Conservation (phyloP, 2,329 filamentous ascomycete genomes). For the Paramyrothecium roridum region DNA sequence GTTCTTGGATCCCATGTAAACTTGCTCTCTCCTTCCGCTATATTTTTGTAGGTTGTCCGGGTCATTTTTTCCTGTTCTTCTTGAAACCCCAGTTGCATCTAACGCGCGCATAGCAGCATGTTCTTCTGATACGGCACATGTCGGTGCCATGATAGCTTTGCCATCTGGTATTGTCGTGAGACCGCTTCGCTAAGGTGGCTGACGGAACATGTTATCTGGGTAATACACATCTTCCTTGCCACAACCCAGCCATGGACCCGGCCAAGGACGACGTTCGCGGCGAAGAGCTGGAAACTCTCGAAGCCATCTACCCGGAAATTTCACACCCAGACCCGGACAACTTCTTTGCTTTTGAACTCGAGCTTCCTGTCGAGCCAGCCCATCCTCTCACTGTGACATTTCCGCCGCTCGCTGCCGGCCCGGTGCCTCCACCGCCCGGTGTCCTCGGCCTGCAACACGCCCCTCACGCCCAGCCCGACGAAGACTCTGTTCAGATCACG, state of each 20-base stretch:
- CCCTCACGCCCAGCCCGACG: slow-evolving; percentile 10
- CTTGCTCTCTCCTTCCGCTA: too few species aligned
- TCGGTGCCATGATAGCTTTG: not conserved
- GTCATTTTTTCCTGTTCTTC: too few species aligned
- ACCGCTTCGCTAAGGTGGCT: not conserved
- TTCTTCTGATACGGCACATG: not conserved
- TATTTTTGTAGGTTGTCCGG: not conserved
- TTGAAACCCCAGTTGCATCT: not conserved
- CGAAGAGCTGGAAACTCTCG: slow-evolving; percentile 57
- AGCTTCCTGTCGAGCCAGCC: slow-evolving; percentile 54
- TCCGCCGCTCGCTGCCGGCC: slow-evolving; percentile 34
- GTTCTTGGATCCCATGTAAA: too few species aligned
- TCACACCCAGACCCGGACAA: slow-evolving; percentile 37
- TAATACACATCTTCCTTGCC: not conserved
- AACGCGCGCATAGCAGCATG: not conserved
- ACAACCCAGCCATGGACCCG: slow-evolving; percentile 30
- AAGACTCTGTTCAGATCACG: slow-evolving; percentile 47
- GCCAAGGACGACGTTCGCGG: slow-evolving; percentile 50
- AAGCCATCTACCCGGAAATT: slow-evolving; percentile 67
- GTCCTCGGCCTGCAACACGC: not conserved
- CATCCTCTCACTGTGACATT: slow-evolving; percentile 56
- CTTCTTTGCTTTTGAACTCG: slow-evolving; percentile 49
- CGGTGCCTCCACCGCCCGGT: not conserved
- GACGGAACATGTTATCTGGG: not conserved
- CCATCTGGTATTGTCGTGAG: not conserved